Base-by-base conservation (phyloP, 2,329 filamentous ascomycete genomes). In the Hymenoscyphus occultus region DNA sequence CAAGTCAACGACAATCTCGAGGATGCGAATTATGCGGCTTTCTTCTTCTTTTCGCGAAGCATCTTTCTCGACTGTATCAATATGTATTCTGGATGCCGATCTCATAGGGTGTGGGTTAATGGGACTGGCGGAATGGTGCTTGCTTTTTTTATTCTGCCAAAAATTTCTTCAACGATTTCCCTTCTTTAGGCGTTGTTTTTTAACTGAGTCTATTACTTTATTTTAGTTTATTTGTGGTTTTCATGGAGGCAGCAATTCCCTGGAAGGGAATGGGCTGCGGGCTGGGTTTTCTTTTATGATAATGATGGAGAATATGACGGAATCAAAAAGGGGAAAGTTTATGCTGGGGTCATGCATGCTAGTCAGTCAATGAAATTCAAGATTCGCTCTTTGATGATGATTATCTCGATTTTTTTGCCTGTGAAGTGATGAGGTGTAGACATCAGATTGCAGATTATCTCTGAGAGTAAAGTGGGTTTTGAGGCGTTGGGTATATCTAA, bases 141-240 rank as follows among this genome's bases (percentile, higher is more conserved):
- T 22, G n/a, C 12, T 32, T n/a, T 32, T 51, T 35, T 61, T 14
- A 4, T 19, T 40, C 16, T 48, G 42, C 19, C n/a, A 51, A 45
- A 56, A 59, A 42, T 56, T 56, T 51, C 31, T 56, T 35, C 48
- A 32, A 65, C 59, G 66, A 64, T 39, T 68, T 65, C 62, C 57
- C 56, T 68, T 64, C 64, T 22, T 64, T 63, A 60, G 64, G 66
- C 64, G 66, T 68, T 66, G 56, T 63, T 62, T 63, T 58, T 61
- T 57, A 57, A 12, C 16, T 57, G 28, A 39, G 31, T 35, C 31
- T 16, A 12, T 39, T 39, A 39, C 14, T 57, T 35, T 57, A 22
- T 31, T 12, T 57, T 32, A n/a, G 13, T 39, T 57, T 51, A 51
- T 51, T 48, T 7, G 6, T n/a, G n/a, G n/a, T n/a, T 19, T 22